Evolutionary conservation across 306 rosid species (phyloP).

Genomic region (Acacia melanoxylon): DNA sequence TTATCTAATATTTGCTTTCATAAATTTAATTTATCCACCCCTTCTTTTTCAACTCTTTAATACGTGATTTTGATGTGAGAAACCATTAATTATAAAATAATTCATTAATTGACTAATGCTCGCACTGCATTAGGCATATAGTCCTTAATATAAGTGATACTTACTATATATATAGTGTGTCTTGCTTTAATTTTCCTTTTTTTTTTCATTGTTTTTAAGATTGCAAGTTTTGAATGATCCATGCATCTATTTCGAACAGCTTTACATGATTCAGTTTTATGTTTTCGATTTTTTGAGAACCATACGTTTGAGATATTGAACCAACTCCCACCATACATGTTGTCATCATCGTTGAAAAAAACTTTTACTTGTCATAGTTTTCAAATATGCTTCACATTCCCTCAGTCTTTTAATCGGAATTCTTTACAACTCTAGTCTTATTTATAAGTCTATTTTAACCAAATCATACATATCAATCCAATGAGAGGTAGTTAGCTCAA

Average conservation of each 20-base stretch:
- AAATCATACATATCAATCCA: too few species aligned
- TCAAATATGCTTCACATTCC: background rate
- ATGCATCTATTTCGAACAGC: background rate
- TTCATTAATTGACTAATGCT: background rate
- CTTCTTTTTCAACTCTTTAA: background rate
- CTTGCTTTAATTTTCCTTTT: background rate
- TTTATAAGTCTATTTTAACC: too few species aligned
- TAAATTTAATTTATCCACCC: background rate
- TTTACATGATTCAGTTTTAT: background rate
- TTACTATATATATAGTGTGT: background rate
- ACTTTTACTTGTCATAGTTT: background rate
- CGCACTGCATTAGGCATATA: background rate
- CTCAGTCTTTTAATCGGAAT: background rate
- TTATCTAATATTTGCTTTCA: background rate
- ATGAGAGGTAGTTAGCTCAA: too few species aligned
- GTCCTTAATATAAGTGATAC: background rate
- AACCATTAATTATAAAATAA: background rate
- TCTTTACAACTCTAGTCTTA: too few species aligned
- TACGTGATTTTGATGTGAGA: background rate
- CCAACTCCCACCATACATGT: background rate
- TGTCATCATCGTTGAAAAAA: background rate
- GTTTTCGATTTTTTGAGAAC: background rate
- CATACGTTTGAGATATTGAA: background rate
- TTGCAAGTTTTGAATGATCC: background rate
- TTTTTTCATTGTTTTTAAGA: background rate